These are phyloP conservation scores for Vanilla planifolia DNA, from an alignment of 106 monocot genomes.

Conservation along the genomic window DNA sequence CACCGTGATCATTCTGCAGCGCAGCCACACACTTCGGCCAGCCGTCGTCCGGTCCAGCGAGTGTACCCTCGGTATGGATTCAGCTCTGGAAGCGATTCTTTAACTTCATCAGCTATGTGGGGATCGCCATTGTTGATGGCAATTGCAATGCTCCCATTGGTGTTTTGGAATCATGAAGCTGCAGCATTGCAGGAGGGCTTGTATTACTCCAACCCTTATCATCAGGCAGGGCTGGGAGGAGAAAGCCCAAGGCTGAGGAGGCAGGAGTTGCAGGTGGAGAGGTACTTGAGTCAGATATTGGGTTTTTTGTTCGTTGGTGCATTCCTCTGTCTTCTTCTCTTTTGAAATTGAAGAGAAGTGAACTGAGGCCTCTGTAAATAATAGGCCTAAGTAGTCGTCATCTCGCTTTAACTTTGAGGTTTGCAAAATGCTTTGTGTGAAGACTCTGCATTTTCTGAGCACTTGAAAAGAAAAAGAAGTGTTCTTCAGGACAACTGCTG, in stretches of 20 bases:
- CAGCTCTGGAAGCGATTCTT: neutral
- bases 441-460: no score
- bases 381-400: no score
- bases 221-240: neutral
- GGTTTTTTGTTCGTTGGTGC: conserved; percentile 55
- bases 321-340: conserved; percentile 34
- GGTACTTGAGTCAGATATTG: conserved; percentile 55
- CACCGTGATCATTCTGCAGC: neutral
- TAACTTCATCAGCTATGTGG: conserved; percentile 24
- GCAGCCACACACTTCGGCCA: neutral
- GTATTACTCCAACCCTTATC: neutral
- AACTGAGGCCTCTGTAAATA: no score
- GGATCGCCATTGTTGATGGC: conserved; percentile 43
- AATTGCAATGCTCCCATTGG: conserved; percentile 47
- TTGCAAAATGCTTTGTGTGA: no score
- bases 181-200: neutral
- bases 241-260: neutral
- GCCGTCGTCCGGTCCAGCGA: neutral
- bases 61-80: neutral
- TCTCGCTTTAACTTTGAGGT: no score
- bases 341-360: conserved; percentile 11
- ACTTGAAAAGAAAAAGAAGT: no score
- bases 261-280: conserved; percentile 29
- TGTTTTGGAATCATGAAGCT: conserved; percentile 13
- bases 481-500: no score